These are phyloP conservation scores for Paecilomyces niveus DNA, from an alignment of 2,329 filamentous ascomycete species.

Conservation along the genomic window DNA sequence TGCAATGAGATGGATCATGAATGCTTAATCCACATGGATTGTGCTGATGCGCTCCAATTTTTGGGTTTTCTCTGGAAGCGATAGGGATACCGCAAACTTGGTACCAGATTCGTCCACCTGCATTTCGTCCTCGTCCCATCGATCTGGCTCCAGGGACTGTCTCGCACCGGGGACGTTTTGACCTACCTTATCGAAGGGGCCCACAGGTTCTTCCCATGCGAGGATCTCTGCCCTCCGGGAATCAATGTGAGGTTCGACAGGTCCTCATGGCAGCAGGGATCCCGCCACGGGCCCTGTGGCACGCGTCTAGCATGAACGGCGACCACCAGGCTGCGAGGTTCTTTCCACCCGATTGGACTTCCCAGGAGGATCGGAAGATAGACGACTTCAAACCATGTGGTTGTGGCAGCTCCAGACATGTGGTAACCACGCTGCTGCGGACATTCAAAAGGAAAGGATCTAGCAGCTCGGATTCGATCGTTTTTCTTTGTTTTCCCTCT, in stretches of 20 bases:
- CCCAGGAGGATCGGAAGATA: conserved; percentile 3
- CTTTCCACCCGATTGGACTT: not conserved
- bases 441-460: not conserved
- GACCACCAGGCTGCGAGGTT: not conserved
- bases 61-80: not conserved
- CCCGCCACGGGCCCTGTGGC: not conserved
- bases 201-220: not conserved
- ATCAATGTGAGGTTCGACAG: not conserved
- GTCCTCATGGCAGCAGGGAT: not conserved
- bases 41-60: not conserved
- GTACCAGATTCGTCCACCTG: not conserved
- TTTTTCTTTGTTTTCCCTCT: not conserved
- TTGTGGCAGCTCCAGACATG: not conserved
- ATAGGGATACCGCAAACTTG: not conserved
- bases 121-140: not conserved
- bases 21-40: not conserved
- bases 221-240: not conserved
- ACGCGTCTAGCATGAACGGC: not conserved
- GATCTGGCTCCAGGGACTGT: not conserved
- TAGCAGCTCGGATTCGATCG: not conserved
- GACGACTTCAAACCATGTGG: not conserved
- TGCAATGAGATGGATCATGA: not conserved
- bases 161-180: not conserved
- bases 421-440: not conserved
- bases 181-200: not conserved